These are phyloP conservation scores for Orbilia oligospora DNA, from an alignment of 2,329 filamentous ascomycete species.

Conservation along the genomic window DNA sequence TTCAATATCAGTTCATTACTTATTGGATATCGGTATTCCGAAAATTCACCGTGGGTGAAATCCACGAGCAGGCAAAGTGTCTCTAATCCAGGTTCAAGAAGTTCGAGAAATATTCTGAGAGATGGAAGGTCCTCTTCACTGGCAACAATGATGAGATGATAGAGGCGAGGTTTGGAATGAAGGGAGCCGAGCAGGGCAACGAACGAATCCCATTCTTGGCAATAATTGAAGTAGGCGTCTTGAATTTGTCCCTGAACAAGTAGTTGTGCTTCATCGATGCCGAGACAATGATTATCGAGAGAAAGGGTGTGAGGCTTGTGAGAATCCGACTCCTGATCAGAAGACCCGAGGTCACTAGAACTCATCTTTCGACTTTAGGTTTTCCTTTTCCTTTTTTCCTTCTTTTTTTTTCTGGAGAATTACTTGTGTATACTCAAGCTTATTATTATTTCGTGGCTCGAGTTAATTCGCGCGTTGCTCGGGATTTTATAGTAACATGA, in stretches of 20 bases:
- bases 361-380: background rate
- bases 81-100: slow-evolving; percentile 5
- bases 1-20: background rate
- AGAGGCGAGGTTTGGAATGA: background rate
- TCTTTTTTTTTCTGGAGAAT: no score
- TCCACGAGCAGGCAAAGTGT: background rate
- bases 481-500: no score
- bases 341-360: background rate
- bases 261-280: background rate
- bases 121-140: background rate
- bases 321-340: background rate
- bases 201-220: background rate
- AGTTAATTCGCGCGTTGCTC: no score
- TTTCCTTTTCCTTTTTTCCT: no score
- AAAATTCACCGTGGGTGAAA: no score
- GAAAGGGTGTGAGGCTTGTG: background rate
- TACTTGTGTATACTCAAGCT: no score
- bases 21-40: background rate
- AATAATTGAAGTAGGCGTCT: background rate
- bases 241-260: background rate
- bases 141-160: background rate
- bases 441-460: no score
- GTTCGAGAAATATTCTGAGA: background rate
- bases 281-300: background rate
- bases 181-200: background rate